Base-by-base conservation (phyloP, 1,284 basidiomycete genomes). In the Apiotrichum gracile region DNA sequence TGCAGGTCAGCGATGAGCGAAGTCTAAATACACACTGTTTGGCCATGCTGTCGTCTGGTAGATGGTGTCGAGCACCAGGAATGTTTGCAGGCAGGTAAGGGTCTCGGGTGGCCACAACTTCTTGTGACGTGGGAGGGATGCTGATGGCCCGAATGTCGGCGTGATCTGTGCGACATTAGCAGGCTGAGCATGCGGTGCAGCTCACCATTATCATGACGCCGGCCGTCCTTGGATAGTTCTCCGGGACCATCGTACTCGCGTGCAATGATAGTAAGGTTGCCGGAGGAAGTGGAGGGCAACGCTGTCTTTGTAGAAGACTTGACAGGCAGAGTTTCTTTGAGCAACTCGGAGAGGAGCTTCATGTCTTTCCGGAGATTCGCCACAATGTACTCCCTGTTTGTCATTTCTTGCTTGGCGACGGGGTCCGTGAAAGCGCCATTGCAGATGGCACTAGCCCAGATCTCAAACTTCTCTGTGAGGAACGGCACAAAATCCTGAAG, bases 41-140 rank as follows among this genome's bases (percentile, higher is more conserved):
- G 10, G 40, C 41, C 40, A 50, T 43, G 10, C 31, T 43, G 33
- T 50, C 40, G 13, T 35, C 31, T 7, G 27, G 27, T 0, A 37
- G 33, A 19, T 43, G 83, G 64, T 87, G 85, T 0, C 82, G 84
- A 0, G 83, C 84, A 8, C 72, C 77, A 19, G 75, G 76, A 4
- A 85, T 64, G 59, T 80, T 84, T 2, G 77, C 78, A 0, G 85
- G 85, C 0, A 86, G 67, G 61, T 80, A 85, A 0, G 84, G 80
- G 1, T 74, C 65, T 13, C 72, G 31, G 0, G 60, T 64, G 41
- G 72, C 81, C 45, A 78, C 65, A 8, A 87, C 76, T 61, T 87
- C 85, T n/a, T 78, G 65, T 31, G 82, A 78, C 0, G 86, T 86
- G 0, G 86, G 86, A 0, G 82, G 79, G 47, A 86, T 77, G 9